Base-by-base conservation (phyloP, 2,329 filamentous ascomycete genomes). In the Phaeoacremonium minimum region DNA sequence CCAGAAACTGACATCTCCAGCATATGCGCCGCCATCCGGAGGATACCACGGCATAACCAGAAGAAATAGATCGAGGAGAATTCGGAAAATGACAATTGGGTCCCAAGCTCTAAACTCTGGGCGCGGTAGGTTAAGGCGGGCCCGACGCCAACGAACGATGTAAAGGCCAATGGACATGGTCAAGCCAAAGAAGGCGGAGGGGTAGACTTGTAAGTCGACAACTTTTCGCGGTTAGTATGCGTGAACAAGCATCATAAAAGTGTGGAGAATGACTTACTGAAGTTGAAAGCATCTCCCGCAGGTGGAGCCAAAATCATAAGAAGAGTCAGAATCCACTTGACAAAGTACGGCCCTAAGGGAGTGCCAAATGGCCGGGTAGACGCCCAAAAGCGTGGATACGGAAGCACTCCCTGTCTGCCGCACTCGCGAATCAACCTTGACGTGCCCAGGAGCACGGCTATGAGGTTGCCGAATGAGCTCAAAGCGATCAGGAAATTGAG, bases 1-100 rank as follows among this genome's bases (percentile, higher is more conserved):
- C 76, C 78, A 87, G 56, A 88, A 87, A 36, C 74, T 82, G 2
- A 86, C 82, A 38, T 82, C 75, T 0, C 81, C 83, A 0, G 72
- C 76, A 20, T 73, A 70, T 0, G 63, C 62, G 0, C 83, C 83
- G 1, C 64, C 70, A 1, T 66, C 63, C 0, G 83, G 84, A 3
- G 83, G 83, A 45, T 79, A 83, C 83, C 83, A 87, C 0, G 83
- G 83, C 69, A 85, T 84, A 13, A 80, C 67, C 3, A 87, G 58
- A 30, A 85, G 60, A 40, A 78, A 86, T 0, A 80, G 38, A 35
- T 83, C 74, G 1, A 78, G 60, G 0, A 77, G 51, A 31, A 82
- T 69, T 33, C 71, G 77, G 55, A 87, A 83, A 7, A 72, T 48
- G 2, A 86, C 55, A 0, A 72, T 64, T 0, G 70, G 35, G 39